Evolutionary conservation across 2,329 filamentous ascomycete genomes (phyloP), one percentile per base, ranked within the genome.

Genomic region (Fusarium illudens): DNA sequence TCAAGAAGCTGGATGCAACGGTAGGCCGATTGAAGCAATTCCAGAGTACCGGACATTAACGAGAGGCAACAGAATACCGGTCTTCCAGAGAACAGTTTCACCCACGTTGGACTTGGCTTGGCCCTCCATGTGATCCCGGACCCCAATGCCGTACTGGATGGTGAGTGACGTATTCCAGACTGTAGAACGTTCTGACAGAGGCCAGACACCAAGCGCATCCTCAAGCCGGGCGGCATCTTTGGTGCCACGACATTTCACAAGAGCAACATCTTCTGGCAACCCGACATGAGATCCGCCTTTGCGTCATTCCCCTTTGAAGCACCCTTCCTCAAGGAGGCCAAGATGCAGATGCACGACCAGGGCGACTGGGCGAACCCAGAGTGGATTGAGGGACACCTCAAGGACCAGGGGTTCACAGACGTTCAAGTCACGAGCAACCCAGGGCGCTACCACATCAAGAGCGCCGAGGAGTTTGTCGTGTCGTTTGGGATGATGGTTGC

Each of bases 41-140:
- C 6, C 17, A 29, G 15, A 4, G 3, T 33, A 13, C 7, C 6
- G 12, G 7, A 25, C 1, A 37, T 39, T 67, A 9, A 73, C 12
- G 1, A 13, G 4, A 3, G 13, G 9, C 32, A 83, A 10, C 32
- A 83, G 81, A 65, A 83, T 25, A 83, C 82, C 4, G 75, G 68
- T 1, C 74, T 85, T 7, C 72, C 77, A 0, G 77, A 78, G 1
- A 71, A 69, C 13, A 76, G 77, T 0, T 84, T 81, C 64, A 82
- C 77, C 2, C 82, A 86, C 68, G 71, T 84, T 27, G 80, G 82
- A 10, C 72, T 83, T 34, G 80, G 79, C n/a, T 80, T 86, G 59
- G 83, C 79, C 1, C 79, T 85, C 48, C 83, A 84, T 65, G 59
- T 83, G 4, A 80, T 85, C 13, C 81, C 83, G 0, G 68, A 82